phyloP scores from a whole-genome alignment of 306 rosid species.

The Quercus gilva region DNA sequence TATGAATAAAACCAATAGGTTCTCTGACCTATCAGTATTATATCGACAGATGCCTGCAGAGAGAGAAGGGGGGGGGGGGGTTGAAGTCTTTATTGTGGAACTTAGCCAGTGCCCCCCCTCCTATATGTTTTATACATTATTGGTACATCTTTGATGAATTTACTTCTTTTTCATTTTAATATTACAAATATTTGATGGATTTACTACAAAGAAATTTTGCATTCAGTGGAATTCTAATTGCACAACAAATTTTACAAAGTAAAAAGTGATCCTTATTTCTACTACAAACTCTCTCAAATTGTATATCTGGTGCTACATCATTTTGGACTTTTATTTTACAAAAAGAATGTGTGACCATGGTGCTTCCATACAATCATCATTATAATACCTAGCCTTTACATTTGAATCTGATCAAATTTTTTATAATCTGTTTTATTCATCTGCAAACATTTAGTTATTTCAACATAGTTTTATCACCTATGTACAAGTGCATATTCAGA shows the following conservation, averaged over 20 bases:
- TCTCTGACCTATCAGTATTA: not conserved
- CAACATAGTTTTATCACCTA: not conserved
- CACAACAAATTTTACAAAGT: not conserved
- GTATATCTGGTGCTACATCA: not conserved
- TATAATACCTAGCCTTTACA: not conserved
- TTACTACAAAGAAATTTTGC: not conserved
- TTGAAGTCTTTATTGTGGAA: not conserved
- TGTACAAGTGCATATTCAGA: not conserved
- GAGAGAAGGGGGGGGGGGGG: rapidly evolving
- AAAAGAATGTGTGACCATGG: not conserved
- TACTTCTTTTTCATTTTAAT: not conserved
- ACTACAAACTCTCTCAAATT: not conserved
- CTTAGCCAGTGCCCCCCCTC: not conserved
- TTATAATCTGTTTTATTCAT: not conserved
- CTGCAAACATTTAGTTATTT: not conserved
- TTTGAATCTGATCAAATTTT: not conserved
- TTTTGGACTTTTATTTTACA: not conserved
- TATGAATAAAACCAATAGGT: not conserved
- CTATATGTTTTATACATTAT: not conserved
- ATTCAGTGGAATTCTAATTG: not conserved
- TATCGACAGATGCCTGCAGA: no score
- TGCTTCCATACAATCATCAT: not conserved
- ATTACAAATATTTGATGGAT: not conserved
- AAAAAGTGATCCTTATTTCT: not conserved
- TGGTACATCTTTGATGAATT: not conserved